These are phyloP conservation scores for Venturia effusa DNA, from an alignment of 2,329 filamentous ascomycete genomes.

Conservation along the genomic window DNA sequence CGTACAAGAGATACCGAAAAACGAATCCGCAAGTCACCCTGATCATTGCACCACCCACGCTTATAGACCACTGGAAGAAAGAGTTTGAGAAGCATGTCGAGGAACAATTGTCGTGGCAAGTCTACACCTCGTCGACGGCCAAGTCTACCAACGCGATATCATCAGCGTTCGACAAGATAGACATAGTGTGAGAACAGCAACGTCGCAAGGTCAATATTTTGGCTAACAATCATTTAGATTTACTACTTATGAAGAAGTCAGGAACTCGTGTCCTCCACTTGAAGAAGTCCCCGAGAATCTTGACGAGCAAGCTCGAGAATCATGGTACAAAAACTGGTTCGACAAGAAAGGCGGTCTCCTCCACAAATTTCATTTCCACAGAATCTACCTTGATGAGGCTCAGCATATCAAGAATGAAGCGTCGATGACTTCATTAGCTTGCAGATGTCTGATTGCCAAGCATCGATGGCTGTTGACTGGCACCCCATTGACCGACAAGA, in stretches of 20 bases:
- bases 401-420: constrained; percentile 43
- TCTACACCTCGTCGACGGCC: background rate
- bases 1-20: constrained; percentile 9
- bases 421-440: constrained; percentile 32
- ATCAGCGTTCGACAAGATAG: background rate
- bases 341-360: background rate
- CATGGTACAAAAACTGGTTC: background rate
- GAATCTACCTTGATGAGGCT: constrained; percentile 39
- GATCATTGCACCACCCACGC: constrained; percentile 28
- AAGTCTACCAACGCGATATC: background rate
- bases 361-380: background rate
- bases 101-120: no score
- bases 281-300: background rate
- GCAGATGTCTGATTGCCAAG: constrained; percentile 27
- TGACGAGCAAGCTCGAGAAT: background rate
- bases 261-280: background rate
- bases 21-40: constrained; percentile 25
- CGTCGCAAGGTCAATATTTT: background rate
- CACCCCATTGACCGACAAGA: background rate
- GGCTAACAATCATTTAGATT: background rate
- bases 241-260: constrained; percentile 3
- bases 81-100: constrained; percentile 22
- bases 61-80: constrained; percentile 29
- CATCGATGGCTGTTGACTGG: constrained; percentile 25
- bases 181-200: background rate